phyloP scores from a whole-genome alignment of 768 basidiomycete genomes.

The Coprinellus aureogranulatus region DNA sequence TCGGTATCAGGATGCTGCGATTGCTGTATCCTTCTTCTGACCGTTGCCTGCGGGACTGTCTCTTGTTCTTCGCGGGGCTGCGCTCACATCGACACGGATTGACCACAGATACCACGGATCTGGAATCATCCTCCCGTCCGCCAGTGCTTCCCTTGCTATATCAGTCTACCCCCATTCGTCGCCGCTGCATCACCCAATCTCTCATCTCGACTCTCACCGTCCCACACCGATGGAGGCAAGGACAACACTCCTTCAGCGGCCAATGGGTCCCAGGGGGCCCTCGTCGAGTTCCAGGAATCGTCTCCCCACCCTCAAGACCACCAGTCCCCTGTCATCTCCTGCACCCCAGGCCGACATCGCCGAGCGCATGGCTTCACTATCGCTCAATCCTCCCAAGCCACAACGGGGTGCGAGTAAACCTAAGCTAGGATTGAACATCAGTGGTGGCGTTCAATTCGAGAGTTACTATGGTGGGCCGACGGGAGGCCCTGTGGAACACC shows the following conservation, averaged over 20 bases:
- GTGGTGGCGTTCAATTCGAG: constrained; percentile 30
- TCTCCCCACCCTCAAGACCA: constrained; percentile 14
- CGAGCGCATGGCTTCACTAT: not conserved
- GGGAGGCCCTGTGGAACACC: constrained; percentile 20
- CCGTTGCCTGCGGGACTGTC: not conserved
- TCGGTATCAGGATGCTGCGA: not conserved
- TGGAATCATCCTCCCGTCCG: not conserved
- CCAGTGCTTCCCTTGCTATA: constrained; percentile 1
- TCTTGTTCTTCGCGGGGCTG: not conserved
- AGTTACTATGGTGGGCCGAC: constrained; percentile 45
- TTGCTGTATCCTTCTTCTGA: not conserved
- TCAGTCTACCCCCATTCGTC: constrained; percentile 10
- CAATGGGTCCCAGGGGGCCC: constrained; percentile 29
- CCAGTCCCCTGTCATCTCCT: constrained; percentile 18
- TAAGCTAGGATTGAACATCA: constrained; percentile 20
- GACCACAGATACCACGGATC: too few species aligned
- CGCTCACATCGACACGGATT: not conserved
- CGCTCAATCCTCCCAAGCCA: constrained; percentile 10
- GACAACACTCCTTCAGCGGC: constrained; percentile 33
- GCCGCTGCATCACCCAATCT: not conserved
- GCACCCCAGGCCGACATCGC: constrained; percentile 11
- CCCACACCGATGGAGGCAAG: constrained; percentile 21
- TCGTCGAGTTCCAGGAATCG: not conserved
- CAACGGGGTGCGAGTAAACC: constrained; percentile 20
- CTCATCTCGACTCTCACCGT: not conserved